Conservation (phyloP, 2,329 filamentous ascomycete genomes). For the Lachnellula willkommii region DNA sequence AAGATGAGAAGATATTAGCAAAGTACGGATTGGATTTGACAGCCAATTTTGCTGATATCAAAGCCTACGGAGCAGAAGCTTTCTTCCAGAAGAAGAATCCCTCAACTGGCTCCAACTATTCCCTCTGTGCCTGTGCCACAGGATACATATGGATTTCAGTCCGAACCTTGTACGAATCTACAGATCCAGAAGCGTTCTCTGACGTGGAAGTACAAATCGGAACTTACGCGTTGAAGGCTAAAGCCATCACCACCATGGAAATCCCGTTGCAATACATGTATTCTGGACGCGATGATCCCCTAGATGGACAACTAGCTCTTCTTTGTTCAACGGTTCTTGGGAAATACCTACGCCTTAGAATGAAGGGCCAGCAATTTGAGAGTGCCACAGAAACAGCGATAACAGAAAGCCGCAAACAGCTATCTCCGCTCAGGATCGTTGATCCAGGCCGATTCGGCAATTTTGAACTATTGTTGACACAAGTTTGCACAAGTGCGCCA, state of each 20-base stretch:
- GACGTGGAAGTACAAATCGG: conserved; percentile 25
- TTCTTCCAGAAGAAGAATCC: conserved; percentile 25
- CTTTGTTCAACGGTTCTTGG: conserved; percentile 24
- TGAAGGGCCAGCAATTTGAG: conserved; percentile 27
- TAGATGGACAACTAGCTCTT: conserved; percentile 16
- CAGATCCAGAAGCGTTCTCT: conserved; percentile 8
- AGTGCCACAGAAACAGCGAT: conserved; percentile 24
- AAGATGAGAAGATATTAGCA: conserved; percentile 22
- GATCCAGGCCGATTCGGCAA: conserved; percentile 16
- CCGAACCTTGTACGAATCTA: conserved; percentile 1
- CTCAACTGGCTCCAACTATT: conserved; percentile 20
- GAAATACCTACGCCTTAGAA: conserved; percentile 23
- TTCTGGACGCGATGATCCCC: neutral
- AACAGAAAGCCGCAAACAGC: conserved; percentile 14
- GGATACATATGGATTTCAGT: conserved; percentile 27
- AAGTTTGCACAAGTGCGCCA: conserved; percentile 24
- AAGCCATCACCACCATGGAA: conserved; percentile 23
- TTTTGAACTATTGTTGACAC: conserved; percentile 14
- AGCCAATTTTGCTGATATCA: conserved; percentile 28
- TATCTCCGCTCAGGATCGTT: conserved; percentile 11
- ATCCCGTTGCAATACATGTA: conserved; percentile 21
- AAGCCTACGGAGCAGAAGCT: conserved; percentile 19
- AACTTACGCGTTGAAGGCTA: conserved; percentile 23
- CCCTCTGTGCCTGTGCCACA: conserved; percentile 25
- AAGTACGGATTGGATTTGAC: conserved; percentile 26